Percentiles rank a stretch among this genome's conserved stretches.
Evolutionary conservation across 352 stramenopile species (phyloP).

Genomic region (Phytophthora tubulina): DNA sequence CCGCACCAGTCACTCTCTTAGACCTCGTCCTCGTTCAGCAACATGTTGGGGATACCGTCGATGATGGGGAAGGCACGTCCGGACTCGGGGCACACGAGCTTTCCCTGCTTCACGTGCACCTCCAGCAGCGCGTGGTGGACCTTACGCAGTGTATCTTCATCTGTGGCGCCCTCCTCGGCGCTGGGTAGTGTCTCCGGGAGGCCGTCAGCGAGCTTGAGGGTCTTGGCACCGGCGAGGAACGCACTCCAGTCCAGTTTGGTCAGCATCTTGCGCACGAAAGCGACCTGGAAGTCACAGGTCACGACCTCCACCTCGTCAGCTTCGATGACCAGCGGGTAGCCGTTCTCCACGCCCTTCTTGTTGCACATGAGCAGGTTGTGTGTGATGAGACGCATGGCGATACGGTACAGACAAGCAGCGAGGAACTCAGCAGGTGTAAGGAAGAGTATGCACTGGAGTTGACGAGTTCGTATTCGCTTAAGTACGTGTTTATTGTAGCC

Average conservation of each 20-base stretch:
- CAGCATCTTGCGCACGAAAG: conserved; percentile 92
- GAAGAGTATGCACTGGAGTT: too few species aligned
- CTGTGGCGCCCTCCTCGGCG: conserved; percentile 43
- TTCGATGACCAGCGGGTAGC: conserved; percentile 93
- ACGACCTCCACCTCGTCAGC: conserved; percentile 84
- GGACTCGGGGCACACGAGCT: conserved; percentile 97
- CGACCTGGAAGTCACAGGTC: conserved; percentile 81
- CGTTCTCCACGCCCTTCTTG: conserved; percentile 94
- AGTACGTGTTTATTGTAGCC: conserved; percentile 2
- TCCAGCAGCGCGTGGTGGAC: conserved; percentile 93
- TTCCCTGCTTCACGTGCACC: conserved; percentile 97
- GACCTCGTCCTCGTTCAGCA: conserved; percentile 93
- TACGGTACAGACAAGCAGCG: background rate
- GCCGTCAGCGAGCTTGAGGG: conserved; percentile 75
- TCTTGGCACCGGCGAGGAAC: conserved; percentile 83
- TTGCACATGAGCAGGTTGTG: conserved; percentile 96
- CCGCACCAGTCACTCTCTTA: conserved; percentile 36
- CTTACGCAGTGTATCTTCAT: conserved; percentile 84
- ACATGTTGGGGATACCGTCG: conserved; percentile 98
- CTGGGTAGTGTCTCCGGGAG: conserved; percentile 65
- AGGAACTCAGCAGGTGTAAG: conserved; percentile 10
- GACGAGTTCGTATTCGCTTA: too few species aligned
- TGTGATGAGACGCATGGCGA: conserved; percentile 91
- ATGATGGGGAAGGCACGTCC: conserved; percentile 96
- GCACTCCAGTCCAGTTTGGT: conserved; percentile 90